phyloP scores from a whole-genome alignment of 2,329 filamentous ascomycete species.

The Beauveria asiatica region DNA sequence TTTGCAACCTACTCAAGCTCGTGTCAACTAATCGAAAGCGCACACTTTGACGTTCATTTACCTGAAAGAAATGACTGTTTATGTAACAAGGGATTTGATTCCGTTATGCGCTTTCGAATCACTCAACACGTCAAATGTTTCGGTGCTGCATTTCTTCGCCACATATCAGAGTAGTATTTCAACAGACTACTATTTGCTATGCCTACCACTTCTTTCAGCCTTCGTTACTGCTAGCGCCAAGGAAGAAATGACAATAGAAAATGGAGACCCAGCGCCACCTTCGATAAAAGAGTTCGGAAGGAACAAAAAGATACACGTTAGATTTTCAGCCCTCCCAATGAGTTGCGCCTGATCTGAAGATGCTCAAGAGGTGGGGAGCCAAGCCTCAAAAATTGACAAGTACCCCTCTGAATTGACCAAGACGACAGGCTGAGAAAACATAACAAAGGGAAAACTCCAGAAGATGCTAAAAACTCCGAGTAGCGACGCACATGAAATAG shows the following conservation, averaged over 20 bases:
- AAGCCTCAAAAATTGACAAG: not conserved
- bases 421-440: not conserved
- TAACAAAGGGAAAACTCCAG: not conserved
- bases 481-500: not conserved
- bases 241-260: not conserved
- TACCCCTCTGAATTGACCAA: not conserved
- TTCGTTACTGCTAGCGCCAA: not conserved
- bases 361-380: not conserved
- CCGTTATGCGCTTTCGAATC: not conserved
- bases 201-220: not conserved
- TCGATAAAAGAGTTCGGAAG: not conserved
- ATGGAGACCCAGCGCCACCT: not conserved
- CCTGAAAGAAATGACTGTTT: not conserved
- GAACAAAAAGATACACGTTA: not conserved
- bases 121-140: not conserved
- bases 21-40: not conserved
- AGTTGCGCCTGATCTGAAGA: conserved; percentile 1
- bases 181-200: conserved; percentile 4
- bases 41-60: not conserved
- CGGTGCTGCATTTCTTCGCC: not conserved
- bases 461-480: conserved; percentile 1
- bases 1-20: not conserved
- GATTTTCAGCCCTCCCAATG: not conserved
- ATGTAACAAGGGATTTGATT: not conserved
- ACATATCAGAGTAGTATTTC: conserved; percentile 3